phyloP scores from a whole-genome alignment of 1,284 basidiomycete genomes.

The Hymenochaete sp. region DNA sequence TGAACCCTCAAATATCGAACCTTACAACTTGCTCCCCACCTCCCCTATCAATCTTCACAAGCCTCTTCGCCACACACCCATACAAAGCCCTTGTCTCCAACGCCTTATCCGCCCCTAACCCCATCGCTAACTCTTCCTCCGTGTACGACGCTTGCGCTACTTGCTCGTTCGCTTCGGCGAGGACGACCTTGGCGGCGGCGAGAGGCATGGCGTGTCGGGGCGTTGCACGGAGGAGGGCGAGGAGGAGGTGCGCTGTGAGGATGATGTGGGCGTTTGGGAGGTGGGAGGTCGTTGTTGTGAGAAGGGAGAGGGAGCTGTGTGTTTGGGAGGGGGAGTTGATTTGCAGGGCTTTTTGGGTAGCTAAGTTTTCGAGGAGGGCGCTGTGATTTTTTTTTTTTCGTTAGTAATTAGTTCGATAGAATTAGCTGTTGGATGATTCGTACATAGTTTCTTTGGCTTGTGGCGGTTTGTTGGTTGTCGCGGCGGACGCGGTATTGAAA shows the following conservation, averaged over 20 bases:
- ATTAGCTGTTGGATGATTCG: too few relatives aligned
- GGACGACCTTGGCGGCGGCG: slow-evolving; percentile 51
- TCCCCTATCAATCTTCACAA: slow-evolving; percentile 66
- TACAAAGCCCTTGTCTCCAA: slow-evolving; percentile 35
- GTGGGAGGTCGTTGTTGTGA: slow-evolving; percentile 25
- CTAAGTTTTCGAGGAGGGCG: slow-evolving; percentile 41
- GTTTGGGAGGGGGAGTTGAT: slow-evolving; percentile 36
- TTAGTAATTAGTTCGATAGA: too few relatives aligned
- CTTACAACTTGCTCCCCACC: slow-evolving; percentile 62
- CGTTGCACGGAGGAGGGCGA: slow-evolving; percentile 43
- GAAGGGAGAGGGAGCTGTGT: slow-evolving; percentile 35
- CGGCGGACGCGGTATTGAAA: slow-evolving; percentile 29
- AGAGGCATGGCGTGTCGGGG: slow-evolving; percentile 50
- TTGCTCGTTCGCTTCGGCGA: slow-evolving; percentile 31
- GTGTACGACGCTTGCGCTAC: too few relatives aligned
- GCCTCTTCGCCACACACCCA: slow-evolving; percentile 57
- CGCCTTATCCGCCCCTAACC: slow-evolving; percentile 9
- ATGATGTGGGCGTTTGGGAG: slow-evolving; percentile 54
- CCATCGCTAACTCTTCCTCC: not conserved
- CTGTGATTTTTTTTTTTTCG: too few relatives aligned
- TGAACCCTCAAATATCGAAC: slow-evolving; percentile 45
- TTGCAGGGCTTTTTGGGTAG: slow-evolving; percentile 26
- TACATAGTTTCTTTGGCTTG: slow-evolving; percentile 60
- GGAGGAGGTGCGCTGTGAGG: slow-evolving; percentile 55
- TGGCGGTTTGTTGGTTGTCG: slow-evolving; percentile 33